Base-by-base conservation (phyloP, 768 basidiomycete species). In the Crucibulum laeve region DNA sequence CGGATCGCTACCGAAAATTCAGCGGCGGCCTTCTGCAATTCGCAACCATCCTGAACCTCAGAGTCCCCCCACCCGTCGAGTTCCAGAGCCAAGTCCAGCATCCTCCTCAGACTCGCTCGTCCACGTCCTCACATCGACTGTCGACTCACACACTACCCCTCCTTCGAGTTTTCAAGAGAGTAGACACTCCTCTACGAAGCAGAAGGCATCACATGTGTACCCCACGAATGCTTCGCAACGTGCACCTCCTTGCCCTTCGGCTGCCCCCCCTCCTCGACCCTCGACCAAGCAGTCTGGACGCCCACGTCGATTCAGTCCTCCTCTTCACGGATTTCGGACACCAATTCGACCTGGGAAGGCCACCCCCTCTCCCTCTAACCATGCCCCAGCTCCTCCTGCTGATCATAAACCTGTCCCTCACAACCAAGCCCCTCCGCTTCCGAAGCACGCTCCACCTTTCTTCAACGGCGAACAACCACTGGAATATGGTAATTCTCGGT, bases 91-190 rank as follows among this genome's bases (percentile, higher is more conserved):
- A 42, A 25, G 5, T 5, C 17, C 40, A 21, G 15, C 40, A 5
- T 26, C 51, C 15, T 63, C 62, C 15, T 34, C 59, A 39, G 51
- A 57, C 38, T 62, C 62, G 3, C 56, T 58, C 34, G 54, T 62
- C 36, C 59, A 61, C 33, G 51, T 61, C 25, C 58, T 54, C 32
- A 48, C 63, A 15, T 56, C 58, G 18, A 62, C 59, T 30, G 40
- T 49, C 7, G 59, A 58, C 36, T 62, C 63, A 2, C 53, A 55
- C n/a, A 59, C 55, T 3, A 64, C 67, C 0, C 57, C 60, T 22
- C 43, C 61, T 3, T 61, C 62, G 18, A 67, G 59, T 44, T 46
- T 54, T 25, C 50, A 45, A 37, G 56, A 47, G 38, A 61, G 57
- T 35, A 36, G 49, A 24, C 49, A 50, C 17, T 49, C 51, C 18